A percentile compares a stretch with the other conserved stretches of the same genome.
Conservation (phyloP, 2,329 filamentous ascomycete species). For the Aureobasidium vineae region DNA sequence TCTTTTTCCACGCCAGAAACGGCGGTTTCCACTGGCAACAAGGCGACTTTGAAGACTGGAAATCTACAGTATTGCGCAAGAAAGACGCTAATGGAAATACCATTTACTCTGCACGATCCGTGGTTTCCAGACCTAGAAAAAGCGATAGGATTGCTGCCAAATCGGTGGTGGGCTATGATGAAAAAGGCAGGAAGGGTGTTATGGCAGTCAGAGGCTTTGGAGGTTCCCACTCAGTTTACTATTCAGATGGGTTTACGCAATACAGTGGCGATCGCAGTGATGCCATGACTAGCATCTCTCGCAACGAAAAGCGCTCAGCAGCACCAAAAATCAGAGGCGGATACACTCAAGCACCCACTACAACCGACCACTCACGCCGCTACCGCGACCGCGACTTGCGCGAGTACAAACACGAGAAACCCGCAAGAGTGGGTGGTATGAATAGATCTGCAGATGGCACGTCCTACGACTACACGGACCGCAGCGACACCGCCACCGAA, state of each 20-base stretch:
- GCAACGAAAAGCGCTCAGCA: not conserved
- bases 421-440: slow-evolving; percentile 83
- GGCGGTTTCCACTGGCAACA: slow-evolving; percentile 86
- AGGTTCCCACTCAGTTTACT: slow-evolving; percentile 45
- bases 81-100: slow-evolving; percentile 87
- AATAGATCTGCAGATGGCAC: slow-evolving; percentile 79
- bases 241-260: slow-evolving; percentile 45
- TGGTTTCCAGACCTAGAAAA: slow-evolving; percentile 51
- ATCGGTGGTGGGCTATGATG: slow-evolving; percentile 47
- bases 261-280: slow-evolving; percentile 42
- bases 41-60: slow-evolving; percentile 97
- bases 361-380: slow-evolving; percentile 46
- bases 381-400: slow-evolving; percentile 66
- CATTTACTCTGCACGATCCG: slow-evolving; percentile 73
- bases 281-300: not conserved
- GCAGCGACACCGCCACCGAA: slow-evolving; percentile 57
- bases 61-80: slow-evolving; percentile 84
- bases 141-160: slow-evolving; percentile 40
- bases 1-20: slow-evolving; percentile 98
- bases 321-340: slow-evolving; percentile 15
- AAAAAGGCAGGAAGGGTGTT: slow-evolving; percentile 44
- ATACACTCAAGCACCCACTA: not conserved
- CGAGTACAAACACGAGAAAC: slow-evolving; percentile 80
- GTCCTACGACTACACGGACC: slow-evolving; percentile 72
- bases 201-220: slow-evolving; percentile 42